A percentile compares a stretch with the other conserved stretches of the same genome.
These are phyloP conservation scores for Arthrinium puccinioides DNA, from an alignment of 2,329 filamentous ascomycete species.

Conservation along the genomic window DNA sequence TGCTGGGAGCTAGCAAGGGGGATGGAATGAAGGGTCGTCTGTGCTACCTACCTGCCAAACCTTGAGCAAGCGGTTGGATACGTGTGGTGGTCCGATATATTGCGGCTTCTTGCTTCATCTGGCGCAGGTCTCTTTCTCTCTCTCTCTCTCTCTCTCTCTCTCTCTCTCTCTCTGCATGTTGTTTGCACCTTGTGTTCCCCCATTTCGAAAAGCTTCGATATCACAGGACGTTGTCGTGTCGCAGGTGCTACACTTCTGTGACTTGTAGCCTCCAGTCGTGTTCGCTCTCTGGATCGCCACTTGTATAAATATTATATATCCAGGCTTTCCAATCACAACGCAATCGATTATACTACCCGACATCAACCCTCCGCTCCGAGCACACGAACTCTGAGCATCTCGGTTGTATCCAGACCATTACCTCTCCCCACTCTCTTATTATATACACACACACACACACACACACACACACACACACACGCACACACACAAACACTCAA, in stretches of 20 bases:
- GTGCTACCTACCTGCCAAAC: too few species aligned
- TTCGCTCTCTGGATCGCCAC: neutral
- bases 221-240: neutral
- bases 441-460: neutral
- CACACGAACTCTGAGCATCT: neutral
- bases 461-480: too few species aligned
- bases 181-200: too few species aligned
- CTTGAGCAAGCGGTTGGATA: too few species aligned
- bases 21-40: too few species aligned
- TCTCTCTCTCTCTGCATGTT: neutral
- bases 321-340: neutral
- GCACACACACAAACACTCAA: conserved; percentile 11
- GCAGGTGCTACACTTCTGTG: too few species aligned
- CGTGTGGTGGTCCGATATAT: too few species aligned
- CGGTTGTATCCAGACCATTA: neutral
- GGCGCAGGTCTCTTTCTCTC: too few species aligned
- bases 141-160: neutral
- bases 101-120: too few species aligned
- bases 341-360: neutral
- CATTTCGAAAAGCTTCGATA: neutral
- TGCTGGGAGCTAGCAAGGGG: too few species aligned
- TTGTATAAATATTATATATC: neutral
- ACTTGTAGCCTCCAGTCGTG: neutral
- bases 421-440: neutral
- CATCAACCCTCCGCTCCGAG: neutral